Evolutionary conservation across 2,329 filamentous ascomycete genomes (phyloP).

Genomic region (Aureobasidium sp.): DNA sequence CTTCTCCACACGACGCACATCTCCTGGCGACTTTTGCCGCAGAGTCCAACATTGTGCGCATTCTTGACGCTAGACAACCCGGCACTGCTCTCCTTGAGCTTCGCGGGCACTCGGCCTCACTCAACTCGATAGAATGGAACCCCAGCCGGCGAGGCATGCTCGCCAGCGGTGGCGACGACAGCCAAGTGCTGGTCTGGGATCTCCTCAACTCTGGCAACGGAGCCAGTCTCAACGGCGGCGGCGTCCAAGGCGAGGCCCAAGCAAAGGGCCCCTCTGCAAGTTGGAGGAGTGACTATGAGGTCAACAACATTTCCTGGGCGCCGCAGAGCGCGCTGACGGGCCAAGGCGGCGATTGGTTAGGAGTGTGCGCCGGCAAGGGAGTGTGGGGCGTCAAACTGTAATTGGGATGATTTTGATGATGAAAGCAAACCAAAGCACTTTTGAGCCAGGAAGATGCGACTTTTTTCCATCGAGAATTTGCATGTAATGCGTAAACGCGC

Average conservation of each 20-base stretch:
- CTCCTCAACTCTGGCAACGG: constrained; percentile 53
- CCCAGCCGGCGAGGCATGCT: constrained; percentile 77
- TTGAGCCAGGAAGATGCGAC: too few species aligned
- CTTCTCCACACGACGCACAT: constrained; percentile 90
- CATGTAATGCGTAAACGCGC: constrained; percentile 5
- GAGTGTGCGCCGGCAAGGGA: constrained; percentile 69
- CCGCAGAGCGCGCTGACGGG: constrained; percentile 58
- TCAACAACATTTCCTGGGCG: constrained; percentile 78
- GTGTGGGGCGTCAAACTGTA: constrained; percentile 64
- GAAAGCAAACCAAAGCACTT: too few species aligned
- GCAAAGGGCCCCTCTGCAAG: constrained; percentile 60
- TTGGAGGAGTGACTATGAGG: constrained; percentile 82
- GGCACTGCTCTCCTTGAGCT: constrained; percentile 91
- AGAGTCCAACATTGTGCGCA: constrained; percentile 85
- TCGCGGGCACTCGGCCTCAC: constrained; percentile 71
- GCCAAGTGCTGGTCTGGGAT: constrained; percentile 88
- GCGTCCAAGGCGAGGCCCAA: constrained; percentile 29
- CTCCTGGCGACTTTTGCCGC: constrained; percentile 94
- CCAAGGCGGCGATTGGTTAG: constrained; percentile 74
- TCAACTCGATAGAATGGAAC: constrained; percentile 96
- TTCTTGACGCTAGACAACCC: constrained; percentile 91
- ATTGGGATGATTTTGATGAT: constrained; percentile 17
- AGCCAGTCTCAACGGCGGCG: constrained; percentile 12
- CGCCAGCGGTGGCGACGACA: constrained; percentile 87
- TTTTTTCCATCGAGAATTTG: too few species aligned